Conservation (phyloP, 2,329 filamentous ascomycete species). For the Pseudogymnoascus sp. region DNA sequence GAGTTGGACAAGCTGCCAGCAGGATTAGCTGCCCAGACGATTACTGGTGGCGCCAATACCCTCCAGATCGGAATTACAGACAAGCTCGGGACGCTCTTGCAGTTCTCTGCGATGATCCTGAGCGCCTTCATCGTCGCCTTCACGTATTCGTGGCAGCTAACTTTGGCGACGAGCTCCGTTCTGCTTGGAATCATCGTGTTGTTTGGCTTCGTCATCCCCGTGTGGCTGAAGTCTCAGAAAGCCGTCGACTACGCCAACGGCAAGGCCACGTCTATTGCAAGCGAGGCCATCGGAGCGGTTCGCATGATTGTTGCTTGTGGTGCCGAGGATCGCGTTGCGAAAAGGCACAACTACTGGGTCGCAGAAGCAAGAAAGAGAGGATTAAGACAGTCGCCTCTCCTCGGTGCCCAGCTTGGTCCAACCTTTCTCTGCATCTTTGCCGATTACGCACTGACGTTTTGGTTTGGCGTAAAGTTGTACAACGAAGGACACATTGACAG, state of each 20-base stretch:
- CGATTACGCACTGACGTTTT: conserved; percentile 52
- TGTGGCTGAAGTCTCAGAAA: conserved; percentile 46
- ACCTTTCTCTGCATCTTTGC: conserved; percentile 34
- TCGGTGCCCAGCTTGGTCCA: conserved; percentile 46
- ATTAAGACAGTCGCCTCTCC: conserved; percentile 41
- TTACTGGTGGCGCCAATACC: conserved; percentile 47
- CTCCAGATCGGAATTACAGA: conserved; percentile 60
- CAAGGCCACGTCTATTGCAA: conserved; percentile 51
- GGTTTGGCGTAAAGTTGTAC: conserved; percentile 50
- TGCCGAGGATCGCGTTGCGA: conserved; percentile 46
- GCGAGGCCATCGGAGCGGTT: conserved; percentile 52
- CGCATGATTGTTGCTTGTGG: conserved; percentile 57
- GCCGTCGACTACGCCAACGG: conserved; percentile 43
- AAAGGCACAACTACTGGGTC: conserved; percentile 48
- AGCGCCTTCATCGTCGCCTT: conserved; percentile 49
- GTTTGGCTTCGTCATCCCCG: conserved; percentile 43
- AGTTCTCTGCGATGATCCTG: conserved; percentile 46
- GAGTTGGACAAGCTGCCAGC: conserved; percentile 59
- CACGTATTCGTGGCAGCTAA: conserved; percentile 49
- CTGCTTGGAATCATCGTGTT: conserved; percentile 48
- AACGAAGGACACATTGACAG: conserved; percentile 39
- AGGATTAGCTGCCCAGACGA: conserved; percentile 50
- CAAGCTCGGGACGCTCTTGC: conserved; percentile 51
- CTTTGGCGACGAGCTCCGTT: conserved; percentile 49
- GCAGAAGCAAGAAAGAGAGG: conserved; percentile 45